Conservation (phyloP, 331 rosid genomes). For the Stylosanthes scabra region DNA sequence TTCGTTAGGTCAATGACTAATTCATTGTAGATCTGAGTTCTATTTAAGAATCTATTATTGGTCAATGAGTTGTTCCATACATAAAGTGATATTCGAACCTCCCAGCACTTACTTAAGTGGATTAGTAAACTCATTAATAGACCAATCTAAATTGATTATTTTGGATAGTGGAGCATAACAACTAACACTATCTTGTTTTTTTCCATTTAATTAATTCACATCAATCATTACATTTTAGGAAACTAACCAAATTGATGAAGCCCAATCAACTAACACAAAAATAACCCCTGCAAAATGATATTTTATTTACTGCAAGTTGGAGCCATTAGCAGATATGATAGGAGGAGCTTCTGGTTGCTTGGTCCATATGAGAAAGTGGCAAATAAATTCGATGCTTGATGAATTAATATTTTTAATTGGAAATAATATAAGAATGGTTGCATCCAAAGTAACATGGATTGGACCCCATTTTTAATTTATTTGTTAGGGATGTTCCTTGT, state of each 20-base stretch:
- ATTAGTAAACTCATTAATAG: too few relatives aligned
- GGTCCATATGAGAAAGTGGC: not conserved
- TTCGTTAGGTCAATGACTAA: too few relatives aligned
- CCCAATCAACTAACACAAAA: constrained; percentile 2
- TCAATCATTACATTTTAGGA: not conserved
- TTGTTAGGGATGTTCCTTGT: too few relatives aligned
- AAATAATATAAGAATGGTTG: constrained; percentile 1
- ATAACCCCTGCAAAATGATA: constrained; percentile 5
- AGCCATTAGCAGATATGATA: not conserved
- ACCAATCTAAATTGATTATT: too few relatives aligned
- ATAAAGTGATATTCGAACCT: too few relatives aligned
- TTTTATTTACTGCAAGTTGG: constrained; percentile 18
- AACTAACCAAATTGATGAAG: constrained; percentile 18
- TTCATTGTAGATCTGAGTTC: too few relatives aligned
- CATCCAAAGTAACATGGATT: constrained; percentile 31
- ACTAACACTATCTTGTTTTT: constrained; percentile 19
- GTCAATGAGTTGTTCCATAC: too few relatives aligned
- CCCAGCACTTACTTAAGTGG: too few relatives aligned
- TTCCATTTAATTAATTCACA: not conserved
- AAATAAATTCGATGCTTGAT: constrained; percentile 25
- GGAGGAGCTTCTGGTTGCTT: constrained; percentile 23
- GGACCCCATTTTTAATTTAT: too few relatives aligned
- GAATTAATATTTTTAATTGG: constrained; percentile 20
- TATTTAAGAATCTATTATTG: too few relatives aligned
- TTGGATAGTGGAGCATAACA: not conserved